phyloP scores from a whole-genome alignment of 257 asterid genomes.

The Striga asiatica region DNA sequence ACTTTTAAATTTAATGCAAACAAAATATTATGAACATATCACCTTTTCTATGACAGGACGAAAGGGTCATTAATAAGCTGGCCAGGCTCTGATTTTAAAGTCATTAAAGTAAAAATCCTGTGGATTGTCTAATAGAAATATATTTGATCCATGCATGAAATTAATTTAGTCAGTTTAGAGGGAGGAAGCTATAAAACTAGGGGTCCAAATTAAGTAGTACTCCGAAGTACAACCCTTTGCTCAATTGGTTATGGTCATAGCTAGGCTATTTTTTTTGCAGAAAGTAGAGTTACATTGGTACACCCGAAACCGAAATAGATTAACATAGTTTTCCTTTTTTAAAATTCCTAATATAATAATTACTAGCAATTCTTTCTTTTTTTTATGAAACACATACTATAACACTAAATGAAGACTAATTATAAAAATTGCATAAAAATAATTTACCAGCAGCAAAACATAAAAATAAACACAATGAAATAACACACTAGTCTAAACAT shows the following conservation, averaged over 20 bases:
- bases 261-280: no score
- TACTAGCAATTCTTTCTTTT: no score
- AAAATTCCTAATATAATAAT: no score
- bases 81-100: conserved; percentile 17
- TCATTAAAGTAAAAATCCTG: not conserved
- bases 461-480: no score
- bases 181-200: not conserved
- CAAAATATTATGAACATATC: not conserved
- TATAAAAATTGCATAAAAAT: no score
- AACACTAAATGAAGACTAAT: no score
- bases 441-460: no score
- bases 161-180: not conserved
- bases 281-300: not conserved
- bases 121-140: not conserved
- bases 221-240: not conserved
- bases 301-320: not conserved
- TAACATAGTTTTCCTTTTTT: no score
- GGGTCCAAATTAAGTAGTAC: not conserved
- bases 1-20: not conserved
- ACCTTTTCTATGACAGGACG: conserved; percentile 1
- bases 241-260: not conserved
- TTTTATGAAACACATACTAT: no score
- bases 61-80: not conserved
- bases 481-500: no score
- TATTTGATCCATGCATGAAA: not conserved